Base-by-base conservation (phyloP, 169 alveolate genomes). In the Theileria sp. region DNA sequence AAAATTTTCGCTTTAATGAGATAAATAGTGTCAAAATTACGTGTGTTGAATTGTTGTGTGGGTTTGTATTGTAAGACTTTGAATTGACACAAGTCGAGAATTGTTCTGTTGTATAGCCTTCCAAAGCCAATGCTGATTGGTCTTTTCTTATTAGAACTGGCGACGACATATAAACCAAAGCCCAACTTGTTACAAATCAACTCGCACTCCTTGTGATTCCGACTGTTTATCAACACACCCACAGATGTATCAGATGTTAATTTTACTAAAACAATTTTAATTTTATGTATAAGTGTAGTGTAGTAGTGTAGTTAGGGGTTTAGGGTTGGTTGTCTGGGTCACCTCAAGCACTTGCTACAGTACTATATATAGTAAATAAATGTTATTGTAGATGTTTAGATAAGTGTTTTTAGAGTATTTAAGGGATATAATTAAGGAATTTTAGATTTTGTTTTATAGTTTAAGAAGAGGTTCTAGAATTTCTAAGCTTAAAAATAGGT, bases 61-160 rank as follows among this genome's bases (percentile, higher is more conserved):
- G 87, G 69, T n/a, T 69, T 68, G 36, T 72, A 84, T 10, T 84
- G 65, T 25, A 44, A 17, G 0, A 60, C 87, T 3, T 70, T 54
- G 56, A 78, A 23, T 38, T 84, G 86, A 19, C 80, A 70, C 25
- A 81, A 77, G 44, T 84, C 90, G 15, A 84, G 73, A 10, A 77
- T 69, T 60, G 60, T 64, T 25, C 82, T 73, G 70, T 84, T 78
- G 60, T 77, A 84, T 1, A 84, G 0, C 26, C 90, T 17, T 15
- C 90, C 90, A 21, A 84, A 36, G 8, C 86, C 90, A 36, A 84
- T 12, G 54, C 79, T 72, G 80, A 77, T 70, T 8, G 90, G 90
- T 26, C 86, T 10, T 36, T 84, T 81, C 58, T 84, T 84, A 54
- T 77, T 84, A 34, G 90, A 84, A 67, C 75, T 77, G 12, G 87